Evolutionary conservation across 2,329 filamentous ascomycete genomes (phyloP), one percentile per base, ranked within the genome.

Genomic region (Curvularia sp.): DNA sequence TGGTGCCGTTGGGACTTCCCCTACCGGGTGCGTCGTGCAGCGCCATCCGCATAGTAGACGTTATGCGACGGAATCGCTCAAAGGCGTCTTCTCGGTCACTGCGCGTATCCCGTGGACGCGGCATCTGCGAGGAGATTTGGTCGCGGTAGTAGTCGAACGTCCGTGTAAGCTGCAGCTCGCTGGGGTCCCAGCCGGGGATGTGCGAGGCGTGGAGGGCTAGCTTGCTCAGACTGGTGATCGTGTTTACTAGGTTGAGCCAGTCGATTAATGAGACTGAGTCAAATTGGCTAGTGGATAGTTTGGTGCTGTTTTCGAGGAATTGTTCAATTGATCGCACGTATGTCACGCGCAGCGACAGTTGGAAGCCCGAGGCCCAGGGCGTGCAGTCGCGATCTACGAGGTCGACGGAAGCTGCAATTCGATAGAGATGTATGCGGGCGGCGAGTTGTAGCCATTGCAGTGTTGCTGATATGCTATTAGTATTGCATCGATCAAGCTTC

Each of bases 111-210:
- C 63, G 69, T 8, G 64, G 60, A 3, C 63, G 71, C 24, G 74
- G 74, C 68, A 75, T 73, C 24, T 71, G 66, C 18, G 69, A 67
- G 9, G 63, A 69, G 24, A 76, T 61, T 31, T 73, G 68, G 42
- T 74, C 70, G 20, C 72, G 71, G 31, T 70, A 75, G 50, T 74
- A 68, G 4, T 74, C 73, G 35, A 76, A 75, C 10, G 67, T 73
- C 41, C 67, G 69, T 6, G 66, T 52, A 7, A 75, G 65, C 49
- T 76, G 74, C 10, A 76, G 60, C 44, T 76, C 74, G 15, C 49
- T 50, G 4, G 72, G 65, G 30, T 75, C 73, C 72, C 74, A 75
- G 5, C 74, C 74, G 10, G 73, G 66, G 54, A 75, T 68, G 22
- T 69, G 66, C 5, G 71, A 57, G 1, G 70, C 64, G 35, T 75